These are phyloP conservation scores for Mycena floridula DNA, from an alignment of 768 basidiomycete genomes.

Conservation along the genomic window DNA sequence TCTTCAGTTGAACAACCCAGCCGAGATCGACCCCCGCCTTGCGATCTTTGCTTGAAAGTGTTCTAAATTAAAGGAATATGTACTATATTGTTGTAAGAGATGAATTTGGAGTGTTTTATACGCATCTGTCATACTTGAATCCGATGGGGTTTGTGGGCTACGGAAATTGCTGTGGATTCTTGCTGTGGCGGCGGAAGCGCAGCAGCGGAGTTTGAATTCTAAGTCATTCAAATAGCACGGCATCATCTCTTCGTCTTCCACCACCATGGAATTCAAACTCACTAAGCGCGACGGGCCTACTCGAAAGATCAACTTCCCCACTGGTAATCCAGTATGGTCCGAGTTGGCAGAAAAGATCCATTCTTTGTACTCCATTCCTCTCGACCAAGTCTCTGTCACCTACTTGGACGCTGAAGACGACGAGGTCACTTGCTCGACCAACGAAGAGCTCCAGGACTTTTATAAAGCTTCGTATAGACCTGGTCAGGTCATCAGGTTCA, in stretches of 20 bases:
- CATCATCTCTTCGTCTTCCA: slow-evolving; percentile 23
- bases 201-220: too few species aligned
- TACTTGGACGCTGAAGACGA: slow-evolving; percentile 73
- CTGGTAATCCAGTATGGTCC: slow-evolving; percentile 45
- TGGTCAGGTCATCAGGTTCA: slow-evolving; percentile 46
- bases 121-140: background rate
- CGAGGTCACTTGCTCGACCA: slow-evolving; percentile 69
- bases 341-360: slow-evolving; percentile 52
- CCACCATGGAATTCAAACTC: slow-evolving; percentile 63
- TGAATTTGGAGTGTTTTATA: background rate
- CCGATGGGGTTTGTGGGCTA: background rate
- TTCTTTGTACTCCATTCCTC: slow-evolving; percentile 48
- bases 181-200: too few species aligned
- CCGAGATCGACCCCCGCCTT: slow-evolving; percentile 56
- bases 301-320: slow-evolving; percentile 51
- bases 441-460: slow-evolving; percentile 74
- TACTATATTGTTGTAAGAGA: background rate
- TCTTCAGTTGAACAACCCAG: slow-evolving; percentile 63
- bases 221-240: background rate
- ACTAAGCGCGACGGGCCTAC: slow-evolving; percentile 48
- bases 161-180: too few species aligned
- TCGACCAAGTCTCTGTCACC: slow-evolving; percentile 55
- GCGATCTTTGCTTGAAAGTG: slow-evolving; percentile 60
- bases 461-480: slow-evolving; percentile 33
- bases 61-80: background rate